These are phyloP conservation scores for Ganoderma resinaceum DNA, from an alignment of 1,284 basidiomycete species.

Conservation along the genomic window DNA sequence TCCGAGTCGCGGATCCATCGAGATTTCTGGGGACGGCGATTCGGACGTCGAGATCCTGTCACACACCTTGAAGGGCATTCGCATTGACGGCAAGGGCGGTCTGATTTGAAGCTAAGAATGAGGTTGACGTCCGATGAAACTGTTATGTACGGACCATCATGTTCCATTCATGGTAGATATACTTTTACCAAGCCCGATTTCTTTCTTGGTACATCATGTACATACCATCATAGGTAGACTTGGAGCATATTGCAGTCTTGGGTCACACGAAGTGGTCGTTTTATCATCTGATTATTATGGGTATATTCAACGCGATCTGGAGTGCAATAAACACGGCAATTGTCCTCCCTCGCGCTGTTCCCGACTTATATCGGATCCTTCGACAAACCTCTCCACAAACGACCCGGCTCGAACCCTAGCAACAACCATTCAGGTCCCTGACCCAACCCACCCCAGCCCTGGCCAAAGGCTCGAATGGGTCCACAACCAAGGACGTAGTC, in stretches of 20 bases:
- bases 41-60: conserved; percentile 30
- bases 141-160: background rate
- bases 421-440: background rate
- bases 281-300: background rate
- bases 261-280: no score
- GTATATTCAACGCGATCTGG: background rate
- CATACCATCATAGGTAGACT: background rate
- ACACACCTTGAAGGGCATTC: conserved; percentile 22
- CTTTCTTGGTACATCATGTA: background rate
- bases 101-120: background rate
- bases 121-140: background rate
- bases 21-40: conserved; percentile 15
- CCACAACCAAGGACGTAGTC: background rate
- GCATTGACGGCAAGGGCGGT: conserved; percentile 5
- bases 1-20: conserved; percentile 8
- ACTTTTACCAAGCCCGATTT: background rate
- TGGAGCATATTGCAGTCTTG: background rate
- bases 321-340: background rate
- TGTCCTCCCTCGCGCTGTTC: background rate
- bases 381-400: conserved; percentile 1
- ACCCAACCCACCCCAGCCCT: background rate
- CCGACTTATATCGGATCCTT: background rate
- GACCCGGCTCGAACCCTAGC: background rate
- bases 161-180: background rate
- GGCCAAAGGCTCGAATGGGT: background rate